Evolutionary conservation across 768 basidiomycete species (phyloP), one percentile per base, ranked within the genome.

Genomic region (Paxillus involutus): DNA sequence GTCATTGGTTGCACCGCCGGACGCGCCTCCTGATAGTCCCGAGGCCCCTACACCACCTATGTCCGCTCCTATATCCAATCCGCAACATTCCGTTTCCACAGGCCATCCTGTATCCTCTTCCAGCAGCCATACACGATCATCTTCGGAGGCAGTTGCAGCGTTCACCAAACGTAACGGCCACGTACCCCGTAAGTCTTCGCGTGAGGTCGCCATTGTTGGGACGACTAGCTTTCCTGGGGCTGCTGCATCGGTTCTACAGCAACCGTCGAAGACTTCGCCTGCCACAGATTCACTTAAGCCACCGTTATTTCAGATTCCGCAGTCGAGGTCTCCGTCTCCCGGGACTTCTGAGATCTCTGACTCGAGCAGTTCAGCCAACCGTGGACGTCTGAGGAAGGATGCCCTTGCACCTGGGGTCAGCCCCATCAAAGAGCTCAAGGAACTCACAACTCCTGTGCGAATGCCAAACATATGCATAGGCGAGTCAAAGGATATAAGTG

Each of bases 1-100:
- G 24, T 83, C 87, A 49, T 75, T 90, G 58, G 83, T 89, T 55
- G 85, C 85, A 49, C 88, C 87, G 47, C 86, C 87, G 37, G 89
- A 88, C 67, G 84, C 83, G 58, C 77, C 82, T 9, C 77, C 78
- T 14, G 73, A 66, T 44, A 70, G 77, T 13, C 82, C 84, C 62
- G 74, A 80, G 29, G 77, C 79, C 50, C 72, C 85, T 44, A 75
- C 80, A 5, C 80, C 82, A 51, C 82, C 82, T 13, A 66, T 76
- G 19, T 73, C 79, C 29, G 77, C 79, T 12, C 82, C 84, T 56
- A 60, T 73, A 39, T 50, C 62, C 35, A 53, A 49, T n/a, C 55
- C 48, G 8, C 60, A 53, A 17, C 47, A 60, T 53, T 58, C 63
- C 66, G 61, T 62, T 47, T 13, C 40, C 19, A 30, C 40, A 16